phyloP scores from a whole-genome alignment of 2,329 filamentous ascomycete genomes.

The Calonectria honghensis region DNA sequence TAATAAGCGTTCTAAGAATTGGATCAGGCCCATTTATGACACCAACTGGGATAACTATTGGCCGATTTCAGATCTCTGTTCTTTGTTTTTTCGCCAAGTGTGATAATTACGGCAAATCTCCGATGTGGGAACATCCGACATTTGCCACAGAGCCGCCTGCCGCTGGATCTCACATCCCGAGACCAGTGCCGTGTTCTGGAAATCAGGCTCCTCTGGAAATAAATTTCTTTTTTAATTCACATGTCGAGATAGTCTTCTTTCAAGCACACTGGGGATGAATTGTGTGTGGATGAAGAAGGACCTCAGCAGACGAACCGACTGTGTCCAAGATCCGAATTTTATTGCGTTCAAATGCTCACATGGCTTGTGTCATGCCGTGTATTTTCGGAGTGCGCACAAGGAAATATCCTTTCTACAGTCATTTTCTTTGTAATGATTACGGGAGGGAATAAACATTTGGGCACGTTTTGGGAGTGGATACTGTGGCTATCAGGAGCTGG shows the following conservation, averaged over 20 bases:
- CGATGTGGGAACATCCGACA: not conserved
- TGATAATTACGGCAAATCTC: not conserved
- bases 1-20: not conserved
- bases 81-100: not conserved
- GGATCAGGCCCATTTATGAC: not conserved
- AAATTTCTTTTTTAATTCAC: not conserved
- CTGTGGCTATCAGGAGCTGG: not conserved
- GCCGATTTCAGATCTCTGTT: not conserved
- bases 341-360: not conserved
- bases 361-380: not conserved
- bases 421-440: not conserved
- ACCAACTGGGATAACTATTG: not conserved
- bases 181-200: not conserved
- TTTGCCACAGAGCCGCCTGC: not conserved
- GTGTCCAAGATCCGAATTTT: not conserved
- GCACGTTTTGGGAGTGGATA: not conserved
- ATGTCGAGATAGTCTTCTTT: not conserved
- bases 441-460: not conserved
- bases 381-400: not conserved
- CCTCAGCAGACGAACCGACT: not conserved
- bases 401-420: not conserved
- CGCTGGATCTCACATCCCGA: not conserved
- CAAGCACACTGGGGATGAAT: not conserved
- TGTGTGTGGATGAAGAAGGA: not conserved
- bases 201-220: not conserved